These are phyloP conservation scores for Hypholoma fasciculare DNA, from an alignment of 768 basidiomycete species.

Conservation along the genomic window DNA sequence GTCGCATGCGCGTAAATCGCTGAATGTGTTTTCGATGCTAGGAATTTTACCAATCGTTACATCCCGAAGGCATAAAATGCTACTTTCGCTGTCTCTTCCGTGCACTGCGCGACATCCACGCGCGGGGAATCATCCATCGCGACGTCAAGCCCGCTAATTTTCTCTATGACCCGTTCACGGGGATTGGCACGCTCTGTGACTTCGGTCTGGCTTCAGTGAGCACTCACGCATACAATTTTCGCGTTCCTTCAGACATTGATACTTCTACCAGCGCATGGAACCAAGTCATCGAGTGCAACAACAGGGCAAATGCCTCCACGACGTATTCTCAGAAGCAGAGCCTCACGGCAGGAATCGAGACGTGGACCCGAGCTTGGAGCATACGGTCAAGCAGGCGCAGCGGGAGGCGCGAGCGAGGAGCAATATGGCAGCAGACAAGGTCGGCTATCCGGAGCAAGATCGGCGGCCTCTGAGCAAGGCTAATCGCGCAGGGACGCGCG, in stretches of 20 bases:
- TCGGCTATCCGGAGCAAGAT: conserved; percentile 80
- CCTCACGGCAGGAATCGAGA: conserved; percentile 68
- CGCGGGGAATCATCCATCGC: conserved; percentile 87
- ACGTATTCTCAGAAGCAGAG: conserved; percentile 52
- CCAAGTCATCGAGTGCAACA: conserved; percentile 30
- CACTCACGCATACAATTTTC: conserved; percentile 4
- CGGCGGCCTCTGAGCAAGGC: conserved; percentile 79
- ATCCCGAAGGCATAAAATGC: conserved; percentile 74
- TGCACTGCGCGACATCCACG: conserved; percentile 86
- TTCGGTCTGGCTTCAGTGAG: conserved; percentile 94
- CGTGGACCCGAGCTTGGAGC: conserved; percentile 44
- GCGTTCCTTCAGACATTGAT: neutral
- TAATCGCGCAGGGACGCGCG: conserved; percentile 94
- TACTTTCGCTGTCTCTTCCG: conserved; percentile 93
- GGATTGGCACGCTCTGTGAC: conserved; percentile 86
- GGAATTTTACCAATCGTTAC: conserved; percentile 78
- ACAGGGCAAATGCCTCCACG: conserved; percentile 76
- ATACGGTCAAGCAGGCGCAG: conserved; percentile 56
- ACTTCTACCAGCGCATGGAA: conserved; percentile 53
- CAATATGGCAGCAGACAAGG: conserved; percentile 57
- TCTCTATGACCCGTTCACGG: conserved; percentile 83
- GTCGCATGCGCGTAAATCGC: neutral
- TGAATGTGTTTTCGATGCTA: conserved; percentile 23
- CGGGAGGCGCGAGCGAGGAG: conserved; percentile 59
- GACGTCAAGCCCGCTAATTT: conserved; percentile 99